Percentiles rank a stretch among this genome's conserved stretches.
Conservation (phyloP, 179 eudicot species). For the Amaranthus tricolor region DNA sequence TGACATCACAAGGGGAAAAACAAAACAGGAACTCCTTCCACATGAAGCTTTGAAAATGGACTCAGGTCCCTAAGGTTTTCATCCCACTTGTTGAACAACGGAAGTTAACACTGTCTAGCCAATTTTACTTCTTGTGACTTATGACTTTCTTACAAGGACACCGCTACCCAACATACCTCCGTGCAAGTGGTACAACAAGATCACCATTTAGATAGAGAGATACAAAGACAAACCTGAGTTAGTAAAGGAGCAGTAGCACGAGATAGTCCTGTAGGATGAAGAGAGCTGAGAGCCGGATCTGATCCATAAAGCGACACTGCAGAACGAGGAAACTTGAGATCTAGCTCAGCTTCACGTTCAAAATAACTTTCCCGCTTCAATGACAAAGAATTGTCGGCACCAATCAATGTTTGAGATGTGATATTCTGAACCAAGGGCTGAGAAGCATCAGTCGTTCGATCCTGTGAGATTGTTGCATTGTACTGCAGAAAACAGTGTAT, state of each 20-base stretch:
- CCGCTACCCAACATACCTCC: background rate
- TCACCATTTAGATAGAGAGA: background rate
- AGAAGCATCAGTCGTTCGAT: constrained; percentile 45
- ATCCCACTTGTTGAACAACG: too few relatives aligned
- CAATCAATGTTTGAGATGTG: constrained; percentile 40
- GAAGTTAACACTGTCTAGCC: too few relatives aligned
- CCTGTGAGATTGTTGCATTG: constrained; percentile 53
- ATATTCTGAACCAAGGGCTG: constrained; percentile 30
- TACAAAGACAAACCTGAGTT: constrained; percentile 56
- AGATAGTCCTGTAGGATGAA: constrained; percentile 48
- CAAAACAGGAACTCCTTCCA: too few relatives aligned
- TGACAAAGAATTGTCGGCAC: constrained; percentile 47
- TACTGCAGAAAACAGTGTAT: constrained; percentile 39
- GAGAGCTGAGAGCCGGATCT: constrained; percentile 49
- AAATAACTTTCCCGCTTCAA: constrained; percentile 51
- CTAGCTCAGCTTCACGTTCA: constrained; percentile 55
- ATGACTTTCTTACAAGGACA: background rate
- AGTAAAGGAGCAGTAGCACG: constrained; percentile 67
- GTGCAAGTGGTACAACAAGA: background rate
- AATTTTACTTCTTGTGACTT: too few relatives aligned
- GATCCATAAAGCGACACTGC: constrained; percentile 56
- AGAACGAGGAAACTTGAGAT: constrained; percentile 40
- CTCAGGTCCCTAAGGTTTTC: too few relatives aligned
- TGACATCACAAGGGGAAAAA: too few relatives aligned
- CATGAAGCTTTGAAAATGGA: too few relatives aligned